Conservation (phyloP, 1,284 basidiomycete species). For the Leucoagaricus sp. region DNA sequence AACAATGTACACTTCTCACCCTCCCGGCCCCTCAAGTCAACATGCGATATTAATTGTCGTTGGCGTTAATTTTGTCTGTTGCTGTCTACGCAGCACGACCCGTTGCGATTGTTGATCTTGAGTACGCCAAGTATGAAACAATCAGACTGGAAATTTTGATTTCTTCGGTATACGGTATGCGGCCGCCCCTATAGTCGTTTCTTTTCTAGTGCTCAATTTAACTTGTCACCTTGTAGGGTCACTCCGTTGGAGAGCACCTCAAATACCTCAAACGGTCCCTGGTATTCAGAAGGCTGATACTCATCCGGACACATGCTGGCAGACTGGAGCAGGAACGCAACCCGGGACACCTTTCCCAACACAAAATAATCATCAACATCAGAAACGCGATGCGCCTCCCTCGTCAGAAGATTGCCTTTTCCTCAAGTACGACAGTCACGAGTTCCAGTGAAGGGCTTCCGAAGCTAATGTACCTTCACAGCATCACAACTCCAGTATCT, state of each 20-base stretch:
- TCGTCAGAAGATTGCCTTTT: slow-evolving; percentile 43
- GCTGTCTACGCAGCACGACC: background rate
- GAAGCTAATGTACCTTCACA: slow-evolving; percentile 7
- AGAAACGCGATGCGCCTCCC: slow-evolving; percentile 1
- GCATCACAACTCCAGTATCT: slow-evolving; percentile 29
- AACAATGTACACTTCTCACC: too few species aligned
- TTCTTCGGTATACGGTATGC: slow-evolving; percentile 23
- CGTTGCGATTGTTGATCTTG: slow-evolving; percentile 15
- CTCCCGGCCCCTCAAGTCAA: too few species aligned
- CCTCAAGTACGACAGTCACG: slow-evolving; percentile 36
- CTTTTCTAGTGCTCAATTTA: background rate
- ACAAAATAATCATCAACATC: background rate
- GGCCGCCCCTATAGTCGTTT: slow-evolving; percentile 18
- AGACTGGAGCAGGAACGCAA: slow-evolving; percentile 1
- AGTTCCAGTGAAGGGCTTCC: background rate
- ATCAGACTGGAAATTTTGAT: slow-evolving; percentile 13
- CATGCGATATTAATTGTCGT: background rate
- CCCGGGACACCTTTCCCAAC: slow-evolving; percentile 8
- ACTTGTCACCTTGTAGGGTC: slow-evolving; percentile 14
- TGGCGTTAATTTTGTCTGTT: background rate
- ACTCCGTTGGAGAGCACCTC: slow-evolving; percentile 38
- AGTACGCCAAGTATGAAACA: slow-evolving; percentile 20
- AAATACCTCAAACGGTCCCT: slow-evolving; percentile 25
- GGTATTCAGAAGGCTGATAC: slow-evolving; percentile 20
- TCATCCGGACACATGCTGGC: slow-evolving; percentile 3